phyloP scores from a whole-genome alignment of 768 basidiomycete species.

The Termitomyces sp. region DNA sequence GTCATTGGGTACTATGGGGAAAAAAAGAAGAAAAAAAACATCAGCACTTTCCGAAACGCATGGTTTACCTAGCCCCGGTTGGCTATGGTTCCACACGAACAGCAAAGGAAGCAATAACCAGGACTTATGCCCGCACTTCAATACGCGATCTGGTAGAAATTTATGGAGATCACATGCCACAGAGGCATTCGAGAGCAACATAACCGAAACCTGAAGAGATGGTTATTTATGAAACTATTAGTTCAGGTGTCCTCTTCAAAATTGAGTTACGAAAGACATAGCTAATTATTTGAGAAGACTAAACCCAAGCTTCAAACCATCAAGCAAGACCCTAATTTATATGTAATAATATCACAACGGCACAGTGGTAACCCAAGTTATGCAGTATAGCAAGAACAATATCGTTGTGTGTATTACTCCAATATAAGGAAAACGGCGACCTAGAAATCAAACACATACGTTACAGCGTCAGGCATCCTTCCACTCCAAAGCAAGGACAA shows the following conservation, averaged over 20 bases:
- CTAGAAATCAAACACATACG: constrained; percentile 4
- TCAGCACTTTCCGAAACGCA: no score
- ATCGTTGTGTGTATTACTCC: constrained; percentile 10
- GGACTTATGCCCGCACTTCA: no score
- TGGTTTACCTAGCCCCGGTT: no score
- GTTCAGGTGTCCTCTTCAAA: background rate
- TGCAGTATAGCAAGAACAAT: constrained; percentile 7
- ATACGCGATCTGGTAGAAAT: no score
- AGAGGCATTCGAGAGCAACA: no score
- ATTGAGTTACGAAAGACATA: background rate
- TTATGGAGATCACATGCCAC: no score
- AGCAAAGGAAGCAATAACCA: no score
- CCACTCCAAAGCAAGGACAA: constrained; percentile 4
- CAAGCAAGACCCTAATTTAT: background rate
- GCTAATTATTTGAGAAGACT: background rate
- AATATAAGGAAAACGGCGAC: constrained; percentile 7
- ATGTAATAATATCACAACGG: background rate
- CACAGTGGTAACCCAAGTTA: background rate
- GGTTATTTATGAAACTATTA: background rate
- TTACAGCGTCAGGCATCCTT: constrained; percentile 4
- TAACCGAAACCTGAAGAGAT: no score
- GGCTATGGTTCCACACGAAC: no score
- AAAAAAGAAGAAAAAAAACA: no score
- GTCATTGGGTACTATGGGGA: no score
- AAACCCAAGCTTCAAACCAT: background rate